Evolutionary conservation across 2,329 filamentous ascomycete species (phyloP), one percentile per base, ranked within the genome.

Genomic region (Diaporthe citri): DNA sequence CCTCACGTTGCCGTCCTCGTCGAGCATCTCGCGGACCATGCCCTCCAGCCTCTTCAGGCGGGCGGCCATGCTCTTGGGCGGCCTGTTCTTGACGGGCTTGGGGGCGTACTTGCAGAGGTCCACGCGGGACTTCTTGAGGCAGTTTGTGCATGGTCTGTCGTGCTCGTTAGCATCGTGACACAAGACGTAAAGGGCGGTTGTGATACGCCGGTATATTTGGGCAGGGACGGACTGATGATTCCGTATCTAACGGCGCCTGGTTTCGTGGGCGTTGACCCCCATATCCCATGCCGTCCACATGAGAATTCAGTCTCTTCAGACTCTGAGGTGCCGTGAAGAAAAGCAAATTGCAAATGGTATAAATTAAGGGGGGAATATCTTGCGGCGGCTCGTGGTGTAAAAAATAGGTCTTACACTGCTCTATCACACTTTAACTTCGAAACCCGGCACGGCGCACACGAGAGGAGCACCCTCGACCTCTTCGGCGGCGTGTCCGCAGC

Each of bases 341-440:
- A 9, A 60, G 12, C 22, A 39, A 36, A 41, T 5, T 22, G 8
- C 22, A 12, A 22, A 12, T 4, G 5, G 39, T 7, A 20, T 17
- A 17, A 15, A 55, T 31, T 3, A 41, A 25, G 6, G n/a, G n/a
- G n/a, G n/a, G 28, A n/a, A 20, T 20, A 25, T 22, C 17, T 2
- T 34, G 3, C 4, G 43, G 15, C 25, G 15, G 39, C 9, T 46
- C 25, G 25, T 39, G 12, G 10, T 10, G n/a, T 46, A 31, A 12
- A 36, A 12, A 34, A 10, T 9, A 4, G n/a, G 22, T 71, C 74
- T 36, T 22, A 76, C 57, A 85, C 80, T 8, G 81, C 80, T 67
- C 89, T 87, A 79, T 91, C 88, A 80, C 89, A 91, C 77, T 90
- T 90, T 39, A 90, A 85, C 82, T 90, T 90, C 52, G 88, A 90